phyloP scores from a whole-genome alignment of 768 basidiomycete genomes.

The Mycena maculata region DNA sequence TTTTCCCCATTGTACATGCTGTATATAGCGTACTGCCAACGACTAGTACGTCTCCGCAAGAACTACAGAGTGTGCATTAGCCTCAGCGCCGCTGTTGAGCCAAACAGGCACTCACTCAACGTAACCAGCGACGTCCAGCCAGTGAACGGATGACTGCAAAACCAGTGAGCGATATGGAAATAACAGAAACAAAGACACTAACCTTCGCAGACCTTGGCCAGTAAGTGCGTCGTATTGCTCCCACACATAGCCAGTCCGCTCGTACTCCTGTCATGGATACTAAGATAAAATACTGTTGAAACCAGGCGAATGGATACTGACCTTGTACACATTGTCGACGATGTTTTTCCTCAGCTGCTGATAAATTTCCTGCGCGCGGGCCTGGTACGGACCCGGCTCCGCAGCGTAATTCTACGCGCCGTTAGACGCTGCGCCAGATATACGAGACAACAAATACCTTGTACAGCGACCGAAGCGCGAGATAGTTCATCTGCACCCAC shows the following conservation, averaged over 20 bases:
- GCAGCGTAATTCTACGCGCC: conserved; percentile 75
- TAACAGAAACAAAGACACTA: conserved; percentile 28
- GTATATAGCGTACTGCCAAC: conserved; percentile 24
- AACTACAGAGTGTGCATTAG: conserved; percentile 31
- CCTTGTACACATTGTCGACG: conserved; percentile 82
- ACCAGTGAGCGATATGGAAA: conserved; percentile 19
- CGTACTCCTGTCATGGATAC: conserved; percentile 80
- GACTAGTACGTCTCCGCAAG: conserved; percentile 46
- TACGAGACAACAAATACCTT: conserved; percentile 57
- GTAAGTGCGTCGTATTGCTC: conserved; percentile 92
- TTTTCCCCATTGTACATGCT: conserved; percentile 24
- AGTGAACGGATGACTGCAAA: conserved; percentile 91
- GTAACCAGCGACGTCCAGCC: conserved; percentile 95
- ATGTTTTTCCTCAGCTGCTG: conserved; percentile 82
- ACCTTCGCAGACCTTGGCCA: conserved; percentile 90
- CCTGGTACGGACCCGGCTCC: conserved; percentile 84
- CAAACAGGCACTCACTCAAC: conserved; percentile 69
- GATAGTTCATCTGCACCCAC: conserved; percentile 98
- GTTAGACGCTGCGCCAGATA: background rate
- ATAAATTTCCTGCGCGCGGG: conserved; percentile 83
- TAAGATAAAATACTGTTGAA: background rate
- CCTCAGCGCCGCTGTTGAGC: background rate
- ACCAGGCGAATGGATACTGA: conserved; percentile 31
- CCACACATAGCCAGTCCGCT: conserved; percentile 95
- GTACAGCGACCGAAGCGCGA: conserved; percentile 82